These are phyloP conservation scores for Gamsiella multidivaricata DNA, from an alignment of 192 early-diverging fungal genomes.

Conservation along the genomic window DNA sequence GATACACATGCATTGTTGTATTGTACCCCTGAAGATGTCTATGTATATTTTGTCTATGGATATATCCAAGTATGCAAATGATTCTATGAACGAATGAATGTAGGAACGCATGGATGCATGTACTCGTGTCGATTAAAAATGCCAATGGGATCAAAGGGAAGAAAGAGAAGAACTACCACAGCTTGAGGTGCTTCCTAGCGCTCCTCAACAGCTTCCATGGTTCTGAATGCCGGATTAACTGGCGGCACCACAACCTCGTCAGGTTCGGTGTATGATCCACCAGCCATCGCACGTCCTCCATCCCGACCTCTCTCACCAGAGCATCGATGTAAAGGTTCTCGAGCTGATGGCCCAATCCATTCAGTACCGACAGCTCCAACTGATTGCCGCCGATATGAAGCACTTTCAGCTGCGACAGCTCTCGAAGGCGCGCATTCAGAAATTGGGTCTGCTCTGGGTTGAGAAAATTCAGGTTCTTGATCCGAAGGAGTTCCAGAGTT, in stretches of 20 bases:
- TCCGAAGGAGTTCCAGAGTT: slow-evolving; percentile 26
- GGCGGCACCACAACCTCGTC: slow-evolving; percentile 46
- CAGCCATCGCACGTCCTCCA: slow-evolving; percentile 44
- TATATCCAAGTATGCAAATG: too few relatives aligned
- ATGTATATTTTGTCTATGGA: too few relatives aligned
- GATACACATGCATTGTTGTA: too few relatives aligned
- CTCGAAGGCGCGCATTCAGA: slow-evolving; percentile 35
- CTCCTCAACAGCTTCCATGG: slow-evolving; percentile 38
- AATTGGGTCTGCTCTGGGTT: slow-evolving; percentile 23
- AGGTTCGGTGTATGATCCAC: slow-evolving; percentile 48
- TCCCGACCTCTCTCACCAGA: slow-evolving; percentile 33
- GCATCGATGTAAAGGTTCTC: slow-evolving; percentile 41
- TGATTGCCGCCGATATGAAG: slow-evolving; percentile 48
- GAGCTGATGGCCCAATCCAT: slow-evolving; percentile 43
- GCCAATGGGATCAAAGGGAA: background rate
- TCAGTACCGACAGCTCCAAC: slow-evolving; percentile 31
- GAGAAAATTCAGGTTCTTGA: slow-evolving; percentile 37
- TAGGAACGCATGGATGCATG: too few relatives aligned
- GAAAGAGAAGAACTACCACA: slow-evolving; percentile 25
- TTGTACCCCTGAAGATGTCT: too few relatives aligned
- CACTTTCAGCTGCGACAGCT: slow-evolving; percentile 34
- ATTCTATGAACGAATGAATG: too few relatives aligned
- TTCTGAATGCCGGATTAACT: slow-evolving; percentile 49
- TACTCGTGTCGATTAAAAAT: too few relatives aligned
- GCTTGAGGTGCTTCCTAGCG: slow-evolving; percentile 24